Base-by-base conservation (phyloP, 169 alveolate species). In the Eimeria acervulina region DNA sequence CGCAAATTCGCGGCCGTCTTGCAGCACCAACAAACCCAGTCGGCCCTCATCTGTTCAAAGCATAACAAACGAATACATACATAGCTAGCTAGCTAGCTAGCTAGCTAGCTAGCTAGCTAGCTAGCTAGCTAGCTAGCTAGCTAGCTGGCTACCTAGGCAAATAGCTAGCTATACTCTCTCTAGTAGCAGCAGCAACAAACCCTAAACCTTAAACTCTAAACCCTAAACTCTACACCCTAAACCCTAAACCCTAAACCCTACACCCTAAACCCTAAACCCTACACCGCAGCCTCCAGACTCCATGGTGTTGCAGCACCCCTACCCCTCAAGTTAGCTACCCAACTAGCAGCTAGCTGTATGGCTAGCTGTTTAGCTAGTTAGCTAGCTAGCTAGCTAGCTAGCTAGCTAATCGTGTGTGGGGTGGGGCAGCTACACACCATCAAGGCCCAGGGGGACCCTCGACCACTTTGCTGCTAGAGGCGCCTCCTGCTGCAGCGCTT, bases 101-200 rank as follows among this genome's bases (percentile, higher is more conserved):
- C 98, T 44, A 97, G 96, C 96, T 96, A 98, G 38, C 98, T 98
- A 17, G 96, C 88, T 15, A 74, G 55, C 51, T n/a, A n/a, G 74
- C 33, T n/a, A 63, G 38, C 5, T 21, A 61, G 8, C 21, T 63
- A n/a, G 36, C 19, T 63, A 3, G 74, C 74, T n/a, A 63, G 74
- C 38, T 26, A 26, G 74, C 38, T 63, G 26, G 36, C 74, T 26
- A 40, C 8, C 44, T 1, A 74, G 52, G 33, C 31, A 36, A 7
- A 15, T 40, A 4, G 85, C 85, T 33, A 40, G 36, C 47, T 68
- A 36, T 5, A n/a, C n/a, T n/a, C n/a, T n/a, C n/a, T n/a, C n/a
- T n/a, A n/a, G n/a, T n/a, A n/a, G n/a, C n/a, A n/a, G n/a, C n/a
- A n/a, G n/a, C n/a, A n/a, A n/a, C n/a, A 51, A 51, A 17, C 59